These are phyloP conservation scores for Boletus fagicola DNA, from an alignment of 768 basidiomycete genomes.

Conservation along the genomic window DNA sequence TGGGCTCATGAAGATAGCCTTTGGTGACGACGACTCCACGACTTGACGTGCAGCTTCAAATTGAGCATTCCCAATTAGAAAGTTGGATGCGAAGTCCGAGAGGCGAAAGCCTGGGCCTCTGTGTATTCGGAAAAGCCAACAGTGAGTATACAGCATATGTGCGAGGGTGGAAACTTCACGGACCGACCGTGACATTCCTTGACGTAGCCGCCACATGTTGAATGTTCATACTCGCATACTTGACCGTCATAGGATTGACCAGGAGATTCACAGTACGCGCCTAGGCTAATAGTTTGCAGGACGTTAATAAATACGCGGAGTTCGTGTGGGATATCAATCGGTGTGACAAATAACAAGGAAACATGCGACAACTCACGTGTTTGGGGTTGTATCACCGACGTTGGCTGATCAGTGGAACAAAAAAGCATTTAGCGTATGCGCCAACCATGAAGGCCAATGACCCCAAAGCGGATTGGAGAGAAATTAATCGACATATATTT, in stretches of 20 bases:
- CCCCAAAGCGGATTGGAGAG: not conserved
- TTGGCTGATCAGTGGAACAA: slow-evolving; percentile 50
- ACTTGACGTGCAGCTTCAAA: slow-evolving; percentile 65
- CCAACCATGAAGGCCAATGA: not conserved
- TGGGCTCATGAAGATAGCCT: slow-evolving; percentile 14
- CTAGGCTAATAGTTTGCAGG: slow-evolving; percentile 40
- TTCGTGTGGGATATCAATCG: not conserved
- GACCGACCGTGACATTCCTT: slow-evolving; percentile 72
- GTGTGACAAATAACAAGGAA: not conserved
- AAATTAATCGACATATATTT: not conserved
- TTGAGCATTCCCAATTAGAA: slow-evolving; percentile 67
- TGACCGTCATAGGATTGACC: slow-evolving; percentile 66
- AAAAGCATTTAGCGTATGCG: not conserved
- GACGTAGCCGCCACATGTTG: slow-evolving; percentile 70
- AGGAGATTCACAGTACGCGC: slow-evolving; percentile 76
- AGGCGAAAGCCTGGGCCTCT: slow-evolving; percentile 75
- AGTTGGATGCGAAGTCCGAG: slow-evolving; percentile 75
- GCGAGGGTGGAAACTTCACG: slow-evolving; percentile 10
- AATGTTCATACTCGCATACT: slow-evolving; percentile 65
- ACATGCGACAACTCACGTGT: slow-evolving; percentile 53
- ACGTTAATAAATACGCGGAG: not conserved
- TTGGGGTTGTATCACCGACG: slow-evolving; percentile 77
- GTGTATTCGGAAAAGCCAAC: not conserved
- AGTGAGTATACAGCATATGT: not conserved
- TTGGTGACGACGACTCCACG: slow-evolving; percentile 42